Conservation (phyloP, 176 grass and related monocot genomes). For the Musa schizocarpa region DNA sequence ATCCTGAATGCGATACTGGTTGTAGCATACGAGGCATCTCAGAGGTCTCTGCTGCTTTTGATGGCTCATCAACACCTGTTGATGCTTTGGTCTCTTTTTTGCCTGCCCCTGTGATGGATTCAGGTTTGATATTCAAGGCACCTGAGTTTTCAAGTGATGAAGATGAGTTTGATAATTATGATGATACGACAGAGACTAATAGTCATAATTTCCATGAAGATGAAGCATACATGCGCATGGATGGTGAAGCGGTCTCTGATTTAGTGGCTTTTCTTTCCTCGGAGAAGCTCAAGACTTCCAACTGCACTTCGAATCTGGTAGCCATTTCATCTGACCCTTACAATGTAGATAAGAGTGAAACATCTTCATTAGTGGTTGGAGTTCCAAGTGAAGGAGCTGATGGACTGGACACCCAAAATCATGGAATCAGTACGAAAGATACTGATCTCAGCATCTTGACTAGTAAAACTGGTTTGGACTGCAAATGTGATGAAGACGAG, state of each 20-base stretch:
- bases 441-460: constrained; percentile 17
- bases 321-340: constrained; percentile 7
- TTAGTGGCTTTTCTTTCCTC: too few species aligned
- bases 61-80: background rate
- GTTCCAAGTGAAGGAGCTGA: constrained; percentile 13
- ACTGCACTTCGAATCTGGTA: background rate
- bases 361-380: constrained; percentile 12
- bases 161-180: background rate
- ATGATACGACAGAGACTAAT: background rate
- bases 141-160: background rate
- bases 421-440: constrained; percentile 1
- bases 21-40: background rate
- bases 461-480: constrained; percentile 6
- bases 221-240: background rate
- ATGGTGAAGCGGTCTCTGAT: background rate
- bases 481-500: too few species aligned
- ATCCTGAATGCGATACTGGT: constrained; percentile 18
- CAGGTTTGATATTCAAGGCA: background rate
- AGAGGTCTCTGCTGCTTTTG: too few species aligned
- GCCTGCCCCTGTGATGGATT: background rate
- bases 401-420: background rate
- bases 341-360: constrained; percentile 8
- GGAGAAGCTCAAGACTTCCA: too few species aligned
- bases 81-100: background rate
- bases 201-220: background rate